phyloP scores from a whole-genome alignment of 1,284 basidiomycete species.

The Trichosporon faecale region DNA sequence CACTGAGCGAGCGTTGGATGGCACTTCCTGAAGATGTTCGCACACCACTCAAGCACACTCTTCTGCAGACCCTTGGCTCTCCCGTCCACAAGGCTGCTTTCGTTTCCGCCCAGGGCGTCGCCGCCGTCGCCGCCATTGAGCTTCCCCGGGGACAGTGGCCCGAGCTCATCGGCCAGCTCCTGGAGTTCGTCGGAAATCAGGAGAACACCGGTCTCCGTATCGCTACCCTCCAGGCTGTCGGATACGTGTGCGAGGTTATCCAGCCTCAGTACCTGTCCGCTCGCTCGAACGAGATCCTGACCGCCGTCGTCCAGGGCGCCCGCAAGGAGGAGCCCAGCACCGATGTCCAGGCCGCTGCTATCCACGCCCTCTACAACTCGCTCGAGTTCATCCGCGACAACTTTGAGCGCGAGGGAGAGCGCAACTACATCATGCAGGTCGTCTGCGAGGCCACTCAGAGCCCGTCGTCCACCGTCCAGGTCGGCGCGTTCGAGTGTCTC shows the following conservation, averaged over 20 bases:
- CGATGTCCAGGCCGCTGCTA: slow-evolving; percentile 93
- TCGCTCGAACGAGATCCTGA: slow-evolving; percentile 95
- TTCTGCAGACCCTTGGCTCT: slow-evolving; percentile 78
- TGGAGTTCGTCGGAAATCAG: slow-evolving; percentile 79
- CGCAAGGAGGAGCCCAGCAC: slow-evolving; percentile 91
- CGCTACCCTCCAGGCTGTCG: slow-evolving; percentile 89
- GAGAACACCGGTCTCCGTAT: slow-evolving; percentile 76
- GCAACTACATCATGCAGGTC: slow-evolving; percentile 99
- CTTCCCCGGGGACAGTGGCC: slow-evolving; percentile 83
- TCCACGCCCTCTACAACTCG: slow-evolving; percentile 90
- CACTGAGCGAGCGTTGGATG: slow-evolving; percentile 78
- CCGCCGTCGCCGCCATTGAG: slow-evolving; percentile 90
- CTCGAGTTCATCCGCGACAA: slow-evolving; percentile 97
- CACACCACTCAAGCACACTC: slow-evolving; percentile 81
- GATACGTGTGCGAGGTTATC: slow-evolving; percentile 94
- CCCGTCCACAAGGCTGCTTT: slow-evolving; percentile 69
- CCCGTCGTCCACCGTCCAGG: slow-evolving; percentile 71
- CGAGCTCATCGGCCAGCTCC: slow-evolving; percentile 80
- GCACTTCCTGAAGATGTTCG: slow-evolving; percentile 66
- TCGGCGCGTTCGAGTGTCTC: slow-evolving; percentile 89
- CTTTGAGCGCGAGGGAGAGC: slow-evolving; percentile 96
- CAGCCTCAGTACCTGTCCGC: slow-evolving; percentile 84
- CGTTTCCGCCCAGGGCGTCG: slow-evolving; percentile 88
- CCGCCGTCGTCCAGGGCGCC: slow-evolving; percentile 96
- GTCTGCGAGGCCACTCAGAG: slow-evolving; percentile 98